Evolutionary conservation across 805 yeast genomes (phyloP).

Genomic region (Candida mattraensis): DNA sequence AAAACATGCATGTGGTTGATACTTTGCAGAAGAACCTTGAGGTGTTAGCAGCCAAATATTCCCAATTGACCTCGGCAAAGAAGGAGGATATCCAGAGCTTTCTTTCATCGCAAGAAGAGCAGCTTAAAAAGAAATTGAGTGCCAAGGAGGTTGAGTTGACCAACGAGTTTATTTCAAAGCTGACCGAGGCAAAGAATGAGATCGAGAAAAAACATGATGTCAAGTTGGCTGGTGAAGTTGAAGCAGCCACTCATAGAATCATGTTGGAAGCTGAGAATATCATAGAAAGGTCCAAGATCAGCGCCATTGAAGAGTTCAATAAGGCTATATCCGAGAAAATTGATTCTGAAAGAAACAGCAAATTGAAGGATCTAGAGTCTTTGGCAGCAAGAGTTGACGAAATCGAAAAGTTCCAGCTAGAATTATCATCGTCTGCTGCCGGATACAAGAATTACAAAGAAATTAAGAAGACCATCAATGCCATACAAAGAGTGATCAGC

Average conservation of each 20-base stretch:
- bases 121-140: conserved; percentile 32
- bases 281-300: conserved; percentile 62
- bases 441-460: conserved; percentile 37
- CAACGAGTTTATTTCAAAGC: conserved; percentile 58
- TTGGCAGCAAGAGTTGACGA: conserved; percentile 54
- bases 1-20: conserved; percentile 24
- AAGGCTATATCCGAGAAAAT: conserved; percentile 56
- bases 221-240: conserved; percentile 62
- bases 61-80: conserved; percentile 20
- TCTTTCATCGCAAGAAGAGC: conserved; percentile 31
- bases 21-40: conserved; percentile 22
- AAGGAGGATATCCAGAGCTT: conserved; percentile 21
- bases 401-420: conserved; percentile 53
- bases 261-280: conserved; percentile 73
- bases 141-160: conserved; percentile 50
- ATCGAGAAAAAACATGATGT: conserved; percentile 59
- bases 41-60: conserved; percentile 24
- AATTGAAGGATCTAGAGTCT: conserved; percentile 66
- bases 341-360: conserved; percentile 74
- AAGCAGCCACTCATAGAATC: conserved; percentile 63
- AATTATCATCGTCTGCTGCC: conserved; percentile 43
- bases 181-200: conserved; percentile 58
- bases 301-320: conserved; percentile 67
- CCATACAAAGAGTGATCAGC: conserved; percentile 40
- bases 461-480: conserved; percentile 45